Conservation (phyloP, 495 filamentous ascomycete genomes). For the Xylaria telfairii region DNA sequence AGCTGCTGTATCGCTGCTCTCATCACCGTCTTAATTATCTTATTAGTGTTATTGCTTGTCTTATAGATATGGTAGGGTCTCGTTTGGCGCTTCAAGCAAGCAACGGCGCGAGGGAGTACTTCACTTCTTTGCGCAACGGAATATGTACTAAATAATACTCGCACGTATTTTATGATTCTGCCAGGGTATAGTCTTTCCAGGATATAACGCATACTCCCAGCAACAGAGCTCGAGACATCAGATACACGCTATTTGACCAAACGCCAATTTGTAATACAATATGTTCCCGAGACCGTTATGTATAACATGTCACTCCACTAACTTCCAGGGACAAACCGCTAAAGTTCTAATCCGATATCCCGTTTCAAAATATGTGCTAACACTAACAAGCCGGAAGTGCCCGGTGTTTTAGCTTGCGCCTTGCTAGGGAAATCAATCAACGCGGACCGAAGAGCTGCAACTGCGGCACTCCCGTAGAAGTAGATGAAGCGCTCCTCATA, state of each 20-base stretch:
- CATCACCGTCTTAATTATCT: slow-evolving; percentile 81
- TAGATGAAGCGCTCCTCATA: slow-evolving; percentile 73
- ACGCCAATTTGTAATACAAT: slow-evolving; percentile 21
- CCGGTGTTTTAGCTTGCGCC: slow-evolving; percentile 55
- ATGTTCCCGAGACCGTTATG: neutral
- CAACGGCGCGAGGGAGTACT: slow-evolving; percentile 14
- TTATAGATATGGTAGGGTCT: slow-evolving; percentile 42
- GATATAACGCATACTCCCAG: neutral
- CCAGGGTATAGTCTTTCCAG: slow-evolving; percentile 4
- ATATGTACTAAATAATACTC: neutral
- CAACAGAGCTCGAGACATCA: slow-evolving; percentile 4
- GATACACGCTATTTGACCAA: slow-evolving; percentile 20
- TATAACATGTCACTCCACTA: slow-evolving; percentile 9
- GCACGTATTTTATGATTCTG: neutral
- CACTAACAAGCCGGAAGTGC: slow-evolving; percentile 63
- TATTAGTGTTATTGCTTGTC: slow-evolving; percentile 74
- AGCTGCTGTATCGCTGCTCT: slow-evolving; percentile 90
- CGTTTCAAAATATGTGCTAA: slow-evolving; percentile 63
- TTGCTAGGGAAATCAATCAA: slow-evolving; percentile 71
- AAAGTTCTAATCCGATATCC: slow-evolving; percentile 62
- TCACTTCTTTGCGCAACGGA: slow-evolving; percentile 23
- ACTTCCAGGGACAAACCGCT: neutral
- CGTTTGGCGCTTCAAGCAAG: slow-evolving; percentile 13
- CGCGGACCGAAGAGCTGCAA: slow-evolving; percentile 67
- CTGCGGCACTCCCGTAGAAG: slow-evolving; percentile 75